Base-by-base conservation (phyloP, 2,329 filamentous ascomycete species). In the Calcarisporium arbuscula region DNA sequence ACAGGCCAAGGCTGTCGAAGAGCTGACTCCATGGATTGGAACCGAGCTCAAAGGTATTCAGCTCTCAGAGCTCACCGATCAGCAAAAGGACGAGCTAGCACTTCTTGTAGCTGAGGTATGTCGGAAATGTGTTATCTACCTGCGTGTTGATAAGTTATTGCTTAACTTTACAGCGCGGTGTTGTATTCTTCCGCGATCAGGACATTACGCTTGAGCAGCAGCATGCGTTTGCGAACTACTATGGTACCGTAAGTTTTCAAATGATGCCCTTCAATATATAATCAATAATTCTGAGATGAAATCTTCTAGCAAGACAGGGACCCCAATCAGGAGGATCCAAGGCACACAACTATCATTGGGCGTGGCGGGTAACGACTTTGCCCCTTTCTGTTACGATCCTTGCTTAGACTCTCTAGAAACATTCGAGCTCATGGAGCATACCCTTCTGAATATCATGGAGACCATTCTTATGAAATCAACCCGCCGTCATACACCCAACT, bases 401-500 rank as follows among this genome's bases (percentile, higher is more conserved):
- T 4, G 15, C 28, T 21, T 19, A 33, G 9, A 5, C 18, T 17
- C 3, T 12, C 12, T 10, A 39, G 34, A 36, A 39, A 39, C 14
- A 30, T 32, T 15, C 26, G 37, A 21, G 19, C 16, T 5, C 37
- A 39, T 19, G n/a, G n/a, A n/a, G n/a, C n/a, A n/a, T n/a, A n/a
- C n/a, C n/a, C n/a, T n/a, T n/a, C n/a, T 5, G 67, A 69, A 30
- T 71, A 64, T 39, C 67, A 71, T 38, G 62, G 67, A 19, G 68
- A 72, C 45, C 70, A 65, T 2, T 67, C 61, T 0, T 71, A 70
- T 40, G 67, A 72, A 45, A 57, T 69, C 39, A 70, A 72, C 39
- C 67, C 67, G 3, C 68, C 68, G 0, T 65, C 60, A 2, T 72
- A 70, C 40, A 70, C 67, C 2, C 44, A 72, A n/a, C 52, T 72